Evolutionary conservation across 495 filamentous ascomycete species (phyloP).

Genomic region (Bathelium albidoporum): DNA sequence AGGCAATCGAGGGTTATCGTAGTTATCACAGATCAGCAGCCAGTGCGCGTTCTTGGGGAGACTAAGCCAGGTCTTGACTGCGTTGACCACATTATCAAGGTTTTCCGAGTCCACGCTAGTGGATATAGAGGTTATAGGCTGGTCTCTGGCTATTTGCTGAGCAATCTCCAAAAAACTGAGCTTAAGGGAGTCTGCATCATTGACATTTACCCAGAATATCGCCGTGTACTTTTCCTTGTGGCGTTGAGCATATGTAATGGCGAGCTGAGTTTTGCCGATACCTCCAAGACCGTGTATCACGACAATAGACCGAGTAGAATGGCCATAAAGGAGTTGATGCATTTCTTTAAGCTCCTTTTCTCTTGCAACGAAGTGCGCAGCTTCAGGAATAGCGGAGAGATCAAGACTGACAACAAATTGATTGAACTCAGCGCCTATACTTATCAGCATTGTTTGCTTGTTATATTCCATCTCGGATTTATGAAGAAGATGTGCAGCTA

Average conservation of each 20-base stretch:
- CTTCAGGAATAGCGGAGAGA: constrained; percentile 12
- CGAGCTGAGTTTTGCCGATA: constrained; percentile 29
- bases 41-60: constrained; percentile 28
- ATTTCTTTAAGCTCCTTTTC: constrained; percentile 16
- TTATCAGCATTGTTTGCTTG: constrained; percentile 11
- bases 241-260: constrained; percentile 18
- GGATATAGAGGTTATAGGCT: neutral
- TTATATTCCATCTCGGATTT: neutral
- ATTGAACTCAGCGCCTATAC: constrained; percentile 12
- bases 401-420: constrained; percentile 10
- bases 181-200: constrained; percentile 15
- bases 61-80: constrained; percentile 30
- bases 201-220: constrained; percentile 23
- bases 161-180: constrained; percentile 19
- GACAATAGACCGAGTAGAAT: constrained; percentile 1
- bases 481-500: neutral
- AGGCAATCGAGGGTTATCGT: constrained; percentile 21
- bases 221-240: constrained; percentile 14
- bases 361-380: constrained; percentile 16
- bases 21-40: constrained; percentile 37
- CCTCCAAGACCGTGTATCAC: constrained; percentile 1
- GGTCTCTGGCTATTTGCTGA: constrained; percentile 11
- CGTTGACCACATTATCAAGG: constrained; percentile 16
- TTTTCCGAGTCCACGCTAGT: constrained; percentile 2
- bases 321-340: constrained; percentile 12